phyloP scores from a whole-genome alignment of 83 land plant genomes.

The Thuja plicata region DNA sequence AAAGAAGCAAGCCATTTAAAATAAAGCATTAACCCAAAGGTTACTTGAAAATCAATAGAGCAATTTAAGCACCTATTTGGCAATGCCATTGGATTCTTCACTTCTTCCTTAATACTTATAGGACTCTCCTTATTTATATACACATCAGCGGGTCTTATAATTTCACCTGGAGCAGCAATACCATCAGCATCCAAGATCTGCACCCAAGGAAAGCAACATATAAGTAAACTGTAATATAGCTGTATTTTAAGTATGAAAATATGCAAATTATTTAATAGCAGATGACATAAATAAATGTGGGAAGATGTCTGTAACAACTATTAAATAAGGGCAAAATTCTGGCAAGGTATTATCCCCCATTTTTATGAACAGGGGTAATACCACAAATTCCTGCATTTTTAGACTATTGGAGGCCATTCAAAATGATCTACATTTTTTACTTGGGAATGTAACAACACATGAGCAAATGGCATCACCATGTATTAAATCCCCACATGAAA shows the following conservation, averaged over 20 bases:
- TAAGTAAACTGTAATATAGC: neutral
- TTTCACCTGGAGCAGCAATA: slow-evolving; percentile 92
- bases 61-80: slow-evolving; percentile 42
- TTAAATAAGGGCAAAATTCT: neutral
- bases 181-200: slow-evolving; percentile 95
- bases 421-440: neutral
- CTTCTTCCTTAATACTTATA: slow-evolving; percentile 30
- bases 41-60: neutral
- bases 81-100: slow-evolving; percentile 38
- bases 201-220: neutral
- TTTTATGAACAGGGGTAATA: too few relatives aligned
- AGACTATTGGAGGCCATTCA: neutral
- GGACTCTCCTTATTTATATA: slow-evolving; percentile 83
- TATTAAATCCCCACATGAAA: too few relatives aligned
- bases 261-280: neutral
- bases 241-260: neutral
- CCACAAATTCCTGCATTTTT: neutral
- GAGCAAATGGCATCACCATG: too few relatives aligned
- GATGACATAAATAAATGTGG: neutral
- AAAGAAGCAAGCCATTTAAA: neutral
- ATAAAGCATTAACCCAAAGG: neutral
- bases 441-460: neutral
- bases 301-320: neutral
- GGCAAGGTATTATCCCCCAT: neutral
- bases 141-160: slow-evolving; percentile 75